phyloP scores from a whole-genome alignment of 2,329 filamentous ascomycete genomes.

The Myrmaecium sp. region DNA sequence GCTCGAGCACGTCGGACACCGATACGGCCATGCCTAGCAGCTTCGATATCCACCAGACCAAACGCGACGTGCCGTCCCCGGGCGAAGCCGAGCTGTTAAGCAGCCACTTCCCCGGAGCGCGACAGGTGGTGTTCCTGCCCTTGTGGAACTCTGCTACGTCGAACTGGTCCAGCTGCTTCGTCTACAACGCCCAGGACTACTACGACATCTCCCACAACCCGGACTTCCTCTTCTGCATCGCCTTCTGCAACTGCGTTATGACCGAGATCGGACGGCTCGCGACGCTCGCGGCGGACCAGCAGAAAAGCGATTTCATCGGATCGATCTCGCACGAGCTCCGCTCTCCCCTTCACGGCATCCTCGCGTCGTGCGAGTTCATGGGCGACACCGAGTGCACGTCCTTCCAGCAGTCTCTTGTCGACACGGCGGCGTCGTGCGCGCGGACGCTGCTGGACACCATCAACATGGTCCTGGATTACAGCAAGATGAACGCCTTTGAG shows the following conservation, averaged over 20 bases:
- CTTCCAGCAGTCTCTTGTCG: slow-evolving; percentile 26
- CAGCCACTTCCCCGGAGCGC: slow-evolving; percentile 28
- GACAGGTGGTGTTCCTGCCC: slow-evolving; percentile 33
- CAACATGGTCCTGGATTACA: slow-evolving; percentile 26
- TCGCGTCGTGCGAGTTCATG: slow-evolving; percentile 33
- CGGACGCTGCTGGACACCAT: slow-evolving; percentile 34
- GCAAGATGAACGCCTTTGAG: slow-evolving; percentile 27
- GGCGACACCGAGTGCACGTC: slow-evolving; percentile 25
- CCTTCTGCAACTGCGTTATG: slow-evolving; percentile 27
- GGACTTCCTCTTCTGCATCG: slow-evolving; percentile 23
- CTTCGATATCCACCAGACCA: slow-evolving; percentile 7
- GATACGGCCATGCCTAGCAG: slow-evolving; percentile 6
- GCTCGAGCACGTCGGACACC: slow-evolving; percentile 12
- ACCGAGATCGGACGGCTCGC: slow-evolving; percentile 23
- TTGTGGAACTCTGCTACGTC: slow-evolving; percentile 32
- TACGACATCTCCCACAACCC: slow-evolving; percentile 17
- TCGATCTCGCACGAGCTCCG: slow-evolving; percentile 36
- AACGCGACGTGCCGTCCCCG: slow-evolving; percentile 8
- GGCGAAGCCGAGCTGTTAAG: slow-evolving; percentile 23
- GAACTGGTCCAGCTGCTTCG: slow-evolving; percentile 30
- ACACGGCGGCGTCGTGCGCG: slow-evolving; percentile 33
- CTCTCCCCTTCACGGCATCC: slow-evolving; percentile 22
- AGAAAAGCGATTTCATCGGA: slow-evolving; percentile 35
- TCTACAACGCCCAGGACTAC: slow-evolving; percentile 20
- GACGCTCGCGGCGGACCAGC: slow-evolving; percentile 24